phyloP scores from a whole-genome alignment of 257 asterid genomes.

The Penstemon barbatus region DNA sequence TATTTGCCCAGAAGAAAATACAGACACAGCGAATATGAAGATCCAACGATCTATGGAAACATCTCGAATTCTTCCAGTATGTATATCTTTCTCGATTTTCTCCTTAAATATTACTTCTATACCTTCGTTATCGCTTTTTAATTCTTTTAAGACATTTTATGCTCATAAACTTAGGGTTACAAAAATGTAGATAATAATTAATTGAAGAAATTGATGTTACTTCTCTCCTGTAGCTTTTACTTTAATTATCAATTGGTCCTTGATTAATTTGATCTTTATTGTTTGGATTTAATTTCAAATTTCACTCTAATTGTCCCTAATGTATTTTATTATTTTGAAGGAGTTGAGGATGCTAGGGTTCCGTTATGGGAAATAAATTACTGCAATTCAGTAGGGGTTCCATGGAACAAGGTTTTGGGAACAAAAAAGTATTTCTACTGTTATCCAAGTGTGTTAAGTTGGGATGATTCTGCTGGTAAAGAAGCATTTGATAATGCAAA shows the following conservation, averaged over 20 bases:
- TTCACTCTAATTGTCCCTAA: not conserved
- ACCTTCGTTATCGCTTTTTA: not conserved
- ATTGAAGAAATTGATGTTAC: not conserved
- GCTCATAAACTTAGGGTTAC: no score
- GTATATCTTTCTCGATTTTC: not conserved
- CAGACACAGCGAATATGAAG: constrained; percentile 45
- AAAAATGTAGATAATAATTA: not conserved
- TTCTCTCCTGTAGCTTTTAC: not conserved
- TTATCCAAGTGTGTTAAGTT: constrained; percentile 62
- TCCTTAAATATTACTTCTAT: not conserved
- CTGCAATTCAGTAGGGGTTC: constrained; percentile 59
- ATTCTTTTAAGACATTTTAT: not conserved
- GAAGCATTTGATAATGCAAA: constrained; percentile 74
- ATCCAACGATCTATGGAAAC: constrained; percentile 46
- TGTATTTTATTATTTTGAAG: constrained; percentile 26
- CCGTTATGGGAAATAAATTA: constrained; percentile 87
- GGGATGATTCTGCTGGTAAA: constrained; percentile 85
- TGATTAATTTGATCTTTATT: no score
- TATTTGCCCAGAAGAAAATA: constrained; percentile 48
- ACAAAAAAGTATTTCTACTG: constrained; percentile 68
- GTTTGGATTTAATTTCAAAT: constrained; percentile 9
- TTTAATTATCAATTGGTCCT: not conserved
- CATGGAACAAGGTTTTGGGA: constrained; percentile 70
- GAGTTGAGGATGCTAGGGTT: constrained; percentile 36
- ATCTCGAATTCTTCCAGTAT: constrained; percentile 48